These are phyloP conservation scores for Scleromitrula shiraiana DNA, from an alignment of 2,329 filamentous ascomycete genomes.

Conservation along the genomic window DNA sequence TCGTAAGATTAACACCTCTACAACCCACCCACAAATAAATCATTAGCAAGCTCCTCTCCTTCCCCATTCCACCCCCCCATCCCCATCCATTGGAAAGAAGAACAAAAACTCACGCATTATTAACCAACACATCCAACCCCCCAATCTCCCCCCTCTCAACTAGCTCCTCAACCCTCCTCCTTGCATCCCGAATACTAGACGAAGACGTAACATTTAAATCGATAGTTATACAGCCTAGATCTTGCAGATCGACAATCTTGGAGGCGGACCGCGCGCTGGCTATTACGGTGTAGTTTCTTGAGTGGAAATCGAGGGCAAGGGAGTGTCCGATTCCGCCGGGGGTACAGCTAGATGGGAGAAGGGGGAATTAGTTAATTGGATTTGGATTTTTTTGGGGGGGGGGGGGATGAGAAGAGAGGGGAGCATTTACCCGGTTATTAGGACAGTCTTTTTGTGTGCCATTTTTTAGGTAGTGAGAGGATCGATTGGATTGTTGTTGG, in stretches of 20 bases:
- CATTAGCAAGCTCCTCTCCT: background rate
- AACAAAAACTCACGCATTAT: slow-evolving; percentile 60
- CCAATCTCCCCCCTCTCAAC: slow-evolving; percentile 43
- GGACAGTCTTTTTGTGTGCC: background rate
- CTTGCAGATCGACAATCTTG: slow-evolving; percentile 27
- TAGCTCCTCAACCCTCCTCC: slow-evolving; percentile 21
- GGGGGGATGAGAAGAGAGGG: background rate
- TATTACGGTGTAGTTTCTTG: slow-evolving; percentile 32
- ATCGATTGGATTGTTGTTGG: too few species aligned
- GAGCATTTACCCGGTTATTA: background rate
- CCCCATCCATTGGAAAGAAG: background rate
- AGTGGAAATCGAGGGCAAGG: slow-evolving; percentile 34
- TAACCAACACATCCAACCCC: slow-evolving; percentile 80
- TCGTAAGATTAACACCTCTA: slow-evolving; percentile 20
- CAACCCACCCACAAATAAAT: slow-evolving; percentile 3
- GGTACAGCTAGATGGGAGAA: slow-evolving; percentile 15
- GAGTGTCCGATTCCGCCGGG: slow-evolving; percentile 35
- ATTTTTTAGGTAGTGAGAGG: too few species aligned
- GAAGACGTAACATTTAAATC: slow-evolving; percentile 34
- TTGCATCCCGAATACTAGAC: slow-evolving; percentile 19
- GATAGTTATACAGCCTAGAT: slow-evolving; percentile 32
- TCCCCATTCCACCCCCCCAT: background rate
- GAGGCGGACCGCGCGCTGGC: slow-evolving; percentile 33
- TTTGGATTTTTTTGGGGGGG: background rate
- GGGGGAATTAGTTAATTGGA: background rate